phyloP scores from a whole-genome alignment of 495 filamentous ascomycete genomes.

The Tuber microsphaerosporum region DNA sequence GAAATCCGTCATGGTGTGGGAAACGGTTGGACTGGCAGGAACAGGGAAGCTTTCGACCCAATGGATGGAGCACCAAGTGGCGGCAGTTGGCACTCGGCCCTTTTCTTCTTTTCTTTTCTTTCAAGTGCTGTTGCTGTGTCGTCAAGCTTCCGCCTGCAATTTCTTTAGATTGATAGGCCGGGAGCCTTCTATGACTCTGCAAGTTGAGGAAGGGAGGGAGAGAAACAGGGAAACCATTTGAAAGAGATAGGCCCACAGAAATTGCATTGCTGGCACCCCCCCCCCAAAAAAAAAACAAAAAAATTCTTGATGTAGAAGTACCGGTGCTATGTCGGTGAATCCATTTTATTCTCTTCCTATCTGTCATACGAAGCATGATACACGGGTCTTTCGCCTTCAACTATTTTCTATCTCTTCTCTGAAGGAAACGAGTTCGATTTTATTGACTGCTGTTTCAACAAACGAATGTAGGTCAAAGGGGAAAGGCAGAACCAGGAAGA shows the following conservation, averaged over 20 bases:
- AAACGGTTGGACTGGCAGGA: background rate
- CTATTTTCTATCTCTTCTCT: background rate
- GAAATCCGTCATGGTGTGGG: background rate
- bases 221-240: conserved; percentile 25
- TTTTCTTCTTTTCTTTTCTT: background rate
- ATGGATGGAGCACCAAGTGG: background rate
- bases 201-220: background rate
- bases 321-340: background rate
- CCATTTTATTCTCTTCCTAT: background rate
- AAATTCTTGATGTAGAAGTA: background rate
- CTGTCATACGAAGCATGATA: background rate
- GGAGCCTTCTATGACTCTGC: background rate
- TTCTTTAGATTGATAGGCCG: conserved; percentile 1
- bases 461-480: background rate
- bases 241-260: background rate
- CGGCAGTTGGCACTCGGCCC: background rate
- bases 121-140: conserved; percentile 11
- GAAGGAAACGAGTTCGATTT: background rate
- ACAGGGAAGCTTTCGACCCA: background rate
- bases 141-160: conserved; percentile 14
- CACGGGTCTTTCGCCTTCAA: background rate
- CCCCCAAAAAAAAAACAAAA: too few species aligned
- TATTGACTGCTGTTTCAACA: background rate
- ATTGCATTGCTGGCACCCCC: conserved; percentile 1
- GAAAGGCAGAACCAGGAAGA: background rate